Evolutionary conservation across 1,284 basidiomycete species (phyloP).

Genomic region (Lentinula novae-zelandiae): DNA sequence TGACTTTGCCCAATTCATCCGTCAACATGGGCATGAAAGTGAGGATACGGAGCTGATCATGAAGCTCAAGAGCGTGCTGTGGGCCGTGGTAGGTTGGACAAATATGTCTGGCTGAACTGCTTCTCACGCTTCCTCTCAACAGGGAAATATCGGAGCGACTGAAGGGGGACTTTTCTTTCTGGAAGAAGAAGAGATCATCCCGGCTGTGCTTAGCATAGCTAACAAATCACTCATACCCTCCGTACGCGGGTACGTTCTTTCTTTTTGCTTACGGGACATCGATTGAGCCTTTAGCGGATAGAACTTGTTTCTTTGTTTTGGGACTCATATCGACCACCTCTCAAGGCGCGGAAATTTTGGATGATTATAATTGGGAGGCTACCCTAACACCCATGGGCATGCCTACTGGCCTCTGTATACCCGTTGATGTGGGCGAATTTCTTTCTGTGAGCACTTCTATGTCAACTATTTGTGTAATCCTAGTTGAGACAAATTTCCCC

Average conservation of each 20-base stretch:
- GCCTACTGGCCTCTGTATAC: conserved; percentile 89
- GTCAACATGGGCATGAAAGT: conserved; percentile 81
- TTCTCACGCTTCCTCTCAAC: not conserved
- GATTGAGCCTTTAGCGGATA: conserved; percentile 27
- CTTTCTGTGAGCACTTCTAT: conserved; percentile 57
- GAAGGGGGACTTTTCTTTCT: conserved; percentile 90
- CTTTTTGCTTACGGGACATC: not conserved
- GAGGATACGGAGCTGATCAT: conserved; percentile 81
- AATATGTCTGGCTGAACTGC: not conserved
- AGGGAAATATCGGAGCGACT: conserved; percentile 95
- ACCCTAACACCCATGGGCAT: conserved; percentile 85
- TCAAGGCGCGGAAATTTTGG: conserved; percentile 58
- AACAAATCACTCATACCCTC: conserved; percentile 88
- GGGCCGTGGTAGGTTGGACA: conserved; percentile 80
- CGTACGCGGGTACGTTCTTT: conserved; percentile 80
- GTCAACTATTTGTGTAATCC: not conserved
- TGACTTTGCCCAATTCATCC: conserved; percentile 89
- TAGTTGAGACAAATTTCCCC: conserved; percentile 5
- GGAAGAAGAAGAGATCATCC: conserved; percentile 92
- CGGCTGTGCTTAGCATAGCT: conserved; percentile 87
- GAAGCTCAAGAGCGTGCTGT: conserved; percentile 92
- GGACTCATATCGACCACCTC: conserved; percentile 71
- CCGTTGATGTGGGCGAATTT: conserved; percentile 78
- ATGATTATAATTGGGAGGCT: conserved; percentile 91
- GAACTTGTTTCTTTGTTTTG: conserved; percentile 95